A percentile compares a stretch with the other conserved stretches of the same genome.
phyloP scores from a whole-genome alignment of 2,329 filamentous ascomycete genomes.

The Magnaporthales sp. region DNA sequence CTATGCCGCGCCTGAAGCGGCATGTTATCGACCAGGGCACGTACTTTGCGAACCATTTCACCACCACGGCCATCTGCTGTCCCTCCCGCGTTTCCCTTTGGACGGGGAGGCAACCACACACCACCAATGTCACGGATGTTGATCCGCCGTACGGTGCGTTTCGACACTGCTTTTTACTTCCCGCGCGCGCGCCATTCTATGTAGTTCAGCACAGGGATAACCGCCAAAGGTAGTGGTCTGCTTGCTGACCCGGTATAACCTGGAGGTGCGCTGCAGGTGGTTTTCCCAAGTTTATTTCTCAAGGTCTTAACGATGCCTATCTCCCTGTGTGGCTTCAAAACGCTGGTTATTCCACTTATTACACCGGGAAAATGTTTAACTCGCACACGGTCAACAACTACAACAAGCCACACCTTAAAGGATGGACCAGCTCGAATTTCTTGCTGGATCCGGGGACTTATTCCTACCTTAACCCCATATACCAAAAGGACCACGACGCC shows the following conservation, averaged over 20 bases:
- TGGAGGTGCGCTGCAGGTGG: conserved; percentile 25
- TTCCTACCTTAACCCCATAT: too few relatives aligned
- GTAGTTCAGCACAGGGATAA: not conserved
- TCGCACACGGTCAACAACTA: conserved; percentile 39
- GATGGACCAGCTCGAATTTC: not conserved
- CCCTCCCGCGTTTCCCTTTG: conserved; percentile 16
- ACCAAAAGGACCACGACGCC: too few relatives aligned
- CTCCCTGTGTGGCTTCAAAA: conserved; percentile 42
- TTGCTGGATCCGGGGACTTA: too few relatives aligned
- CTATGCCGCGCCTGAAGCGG: conserved; percentile 11
- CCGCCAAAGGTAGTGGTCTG: not conserved
- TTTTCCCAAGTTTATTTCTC: conserved; percentile 41
- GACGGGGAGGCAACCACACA: conserved; percentile 17
- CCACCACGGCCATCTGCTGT: conserved; percentile 17
- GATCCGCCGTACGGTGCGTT: conserved; percentile 28
- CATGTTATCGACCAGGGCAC: conserved; percentile 14
- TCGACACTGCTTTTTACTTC: too few relatives aligned
- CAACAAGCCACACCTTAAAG: conserved; percentile 27
- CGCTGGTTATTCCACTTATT: conserved; percentile 43
- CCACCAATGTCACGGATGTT: conserved; percentile 21
- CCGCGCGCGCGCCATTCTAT: not conserved
- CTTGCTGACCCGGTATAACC: too few relatives aligned
- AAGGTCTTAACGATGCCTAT: conserved; percentile 40
- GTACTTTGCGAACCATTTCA: conserved; percentile 17
- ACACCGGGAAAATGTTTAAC: conserved; percentile 48